Conservation (phyloP, 1,284 basidiomycete species). For the Neolentinus lepideus region DNA sequence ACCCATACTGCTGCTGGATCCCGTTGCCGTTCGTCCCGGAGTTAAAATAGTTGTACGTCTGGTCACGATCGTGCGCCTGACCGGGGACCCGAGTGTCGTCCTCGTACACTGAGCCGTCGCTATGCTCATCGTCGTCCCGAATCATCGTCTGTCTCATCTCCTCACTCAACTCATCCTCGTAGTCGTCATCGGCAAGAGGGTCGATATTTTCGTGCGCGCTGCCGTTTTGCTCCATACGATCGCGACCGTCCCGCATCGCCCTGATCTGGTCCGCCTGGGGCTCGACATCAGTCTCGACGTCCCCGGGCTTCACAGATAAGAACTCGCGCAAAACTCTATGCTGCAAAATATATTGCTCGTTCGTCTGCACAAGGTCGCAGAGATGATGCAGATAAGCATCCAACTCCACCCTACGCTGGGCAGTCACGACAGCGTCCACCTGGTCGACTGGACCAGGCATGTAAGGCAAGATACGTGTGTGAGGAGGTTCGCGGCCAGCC, state of each 20-base stretch:
- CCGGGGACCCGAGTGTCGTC: slow-evolving; percentile 16
- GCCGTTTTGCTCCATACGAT: slow-evolving; percentile 20
- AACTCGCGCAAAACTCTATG: slow-evolving; percentile 81
- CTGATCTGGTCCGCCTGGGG: slow-evolving; percentile 51
- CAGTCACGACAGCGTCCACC: slow-evolving; percentile 84
- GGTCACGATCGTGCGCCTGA: slow-evolving; percentile 11
- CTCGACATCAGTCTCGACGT: slow-evolving; percentile 66
- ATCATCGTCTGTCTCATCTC: slow-evolving; percentile 5
- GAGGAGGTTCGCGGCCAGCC: slow-evolving; percentile 66
- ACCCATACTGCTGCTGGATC: neutral
- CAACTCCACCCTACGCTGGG: slow-evolving; percentile 76
- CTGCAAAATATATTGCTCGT: slow-evolving; percentile 77
- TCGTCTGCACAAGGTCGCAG: slow-evolving; percentile 57
- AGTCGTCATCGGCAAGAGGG: neutral
- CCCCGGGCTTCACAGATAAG: slow-evolving; percentile 83
- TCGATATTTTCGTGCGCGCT: slow-evolving; percentile 20
- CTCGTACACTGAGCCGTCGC: slow-evolving; percentile 19
- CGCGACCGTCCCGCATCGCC: slow-evolving; percentile 36
- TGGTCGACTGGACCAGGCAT: slow-evolving; percentile 91
- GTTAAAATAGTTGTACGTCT: slow-evolving; percentile 8
- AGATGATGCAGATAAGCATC: slow-evolving; percentile 85
- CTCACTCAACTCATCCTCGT: slow-evolving; percentile 22
- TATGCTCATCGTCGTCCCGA: slow-evolving; percentile 32
- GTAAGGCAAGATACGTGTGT: slow-evolving; percentile 80
- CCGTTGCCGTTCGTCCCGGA: neutral